Conservation (phyloP, 1,284 basidiomycete species). For the Ustilago shanxiensis region DNA sequence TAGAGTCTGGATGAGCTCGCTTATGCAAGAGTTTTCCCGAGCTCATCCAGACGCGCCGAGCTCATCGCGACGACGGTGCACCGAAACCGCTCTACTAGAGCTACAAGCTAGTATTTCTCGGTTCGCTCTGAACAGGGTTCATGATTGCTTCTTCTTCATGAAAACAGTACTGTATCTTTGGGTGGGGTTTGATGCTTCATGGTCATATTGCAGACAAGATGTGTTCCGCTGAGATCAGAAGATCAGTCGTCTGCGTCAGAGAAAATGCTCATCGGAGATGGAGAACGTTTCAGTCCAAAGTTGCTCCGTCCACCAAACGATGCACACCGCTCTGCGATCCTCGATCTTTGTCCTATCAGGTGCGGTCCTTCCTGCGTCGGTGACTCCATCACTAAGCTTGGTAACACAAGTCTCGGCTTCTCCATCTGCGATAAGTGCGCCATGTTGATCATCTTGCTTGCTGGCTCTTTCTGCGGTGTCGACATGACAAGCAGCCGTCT, state of each 20-base stretch:
- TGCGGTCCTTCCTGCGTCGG: slow-evolving; percentile 22
- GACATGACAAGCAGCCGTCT: slow-evolving; percentile 41
- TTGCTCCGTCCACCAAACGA: slow-evolving; percentile 29
- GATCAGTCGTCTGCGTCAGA: slow-evolving; percentile 29
- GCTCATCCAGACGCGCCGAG: too few relatives aligned
- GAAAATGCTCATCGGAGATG: slow-evolving; percentile 24
- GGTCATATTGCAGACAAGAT: not conserved
- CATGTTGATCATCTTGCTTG: slow-evolving; percentile 11
- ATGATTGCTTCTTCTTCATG: too few relatives aligned
- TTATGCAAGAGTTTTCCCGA: too few relatives aligned
- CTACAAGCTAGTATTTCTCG: too few relatives aligned
- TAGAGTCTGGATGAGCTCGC: too few relatives aligned
- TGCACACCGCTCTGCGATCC: slow-evolving; percentile 23
- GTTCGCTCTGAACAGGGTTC: not conserved
- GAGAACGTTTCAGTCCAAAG: slow-evolving; percentile 21
- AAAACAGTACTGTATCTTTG: too few relatives aligned
- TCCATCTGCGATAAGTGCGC: slow-evolving; percentile 15
- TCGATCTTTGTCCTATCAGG: not conserved
- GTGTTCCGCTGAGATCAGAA: not conserved
- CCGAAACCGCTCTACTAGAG: too few relatives aligned
- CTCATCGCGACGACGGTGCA: too few relatives aligned
- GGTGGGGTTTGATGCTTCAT: too few relatives aligned
- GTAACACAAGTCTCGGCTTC: slow-evolving; percentile 28
- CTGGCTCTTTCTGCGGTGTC: slow-evolving; percentile 35
- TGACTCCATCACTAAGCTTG: slow-evolving; percentile 42